Base-by-base conservation (phyloP, 73 alveolate genomes). In the Paramecium pentaurelia region DNA sequence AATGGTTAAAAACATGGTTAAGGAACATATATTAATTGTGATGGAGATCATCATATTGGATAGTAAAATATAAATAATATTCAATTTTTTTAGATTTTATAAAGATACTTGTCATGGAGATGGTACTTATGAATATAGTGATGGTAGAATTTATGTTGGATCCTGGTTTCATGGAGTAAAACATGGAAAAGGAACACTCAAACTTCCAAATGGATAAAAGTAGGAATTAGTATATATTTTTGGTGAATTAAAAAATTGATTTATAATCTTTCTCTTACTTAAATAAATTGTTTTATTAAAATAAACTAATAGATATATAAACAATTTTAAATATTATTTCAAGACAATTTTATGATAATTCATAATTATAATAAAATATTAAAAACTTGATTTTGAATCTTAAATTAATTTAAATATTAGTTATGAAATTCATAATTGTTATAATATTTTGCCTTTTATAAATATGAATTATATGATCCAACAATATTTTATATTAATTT, bases 91-190 rank as follows among this genome's bases (percentile, higher is more conserved):
- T 64, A 64, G 84, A 59, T 95, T 94, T 80, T 38, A 30, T 22
- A 86, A 95, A 60, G 95, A 96, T 25, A 92, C 95, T 92, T 94
- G 92, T 97, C 85, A 95, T 92, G 98, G 98, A 4, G 77, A 92
- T 64, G 98, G 98, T 6, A 70, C 44, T 12, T 95, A 71, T 85
- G 95, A 73, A 40, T 95, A 97, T 97, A 84, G 93, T 71, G 97
- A 95, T 95, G 98, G 98, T 38, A 71, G 93, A 42, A 94, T 86
- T 42, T 95, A 95, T 88, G 86, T 73, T 54, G 98, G 98, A 36
- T 93, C 91, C 16, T 95, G 95, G 92, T 25, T 86, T 86, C 86
- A 95, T 80, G 96, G 93, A 80, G 95, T 51, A 92, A 94, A 47
- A 77, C 94, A 95, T 64, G 98, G 98, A 70, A 8, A 83, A 60